Evolutionary conservation across 1,139 yeast genomes (phyloP).

Genomic region (Tardiomyces depauwii): DNA sequence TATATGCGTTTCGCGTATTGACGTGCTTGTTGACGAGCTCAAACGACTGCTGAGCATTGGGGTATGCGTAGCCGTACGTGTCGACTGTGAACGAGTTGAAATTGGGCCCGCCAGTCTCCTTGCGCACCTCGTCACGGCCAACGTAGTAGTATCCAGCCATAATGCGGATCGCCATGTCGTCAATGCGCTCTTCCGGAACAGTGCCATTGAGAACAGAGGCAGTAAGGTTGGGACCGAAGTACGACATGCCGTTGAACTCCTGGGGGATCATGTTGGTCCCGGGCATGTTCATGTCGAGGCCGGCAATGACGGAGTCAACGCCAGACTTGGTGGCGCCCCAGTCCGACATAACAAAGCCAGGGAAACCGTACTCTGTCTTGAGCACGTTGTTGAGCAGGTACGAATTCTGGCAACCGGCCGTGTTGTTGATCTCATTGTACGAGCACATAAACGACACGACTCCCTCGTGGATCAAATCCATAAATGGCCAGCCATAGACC

Average conservation of each 20-base stretch:
- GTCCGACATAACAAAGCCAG: conserved; percentile 56
- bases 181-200: conserved; percentile 41
- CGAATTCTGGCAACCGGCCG: conserved; percentile 52
- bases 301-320: conserved; percentile 33
- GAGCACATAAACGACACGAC: conserved; percentile 55
- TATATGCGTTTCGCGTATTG: conserved; percentile 35
- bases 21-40: conserved; percentile 45
- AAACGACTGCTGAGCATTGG: conserved; percentile 40
- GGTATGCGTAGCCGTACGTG: conserved; percentile 42
- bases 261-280: conserved; percentile 39
- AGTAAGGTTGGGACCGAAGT: conserved; percentile 49
- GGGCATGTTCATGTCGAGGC: conserved; percentile 61
- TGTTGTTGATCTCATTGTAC: conserved; percentile 46
- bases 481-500: conserved; percentile 56
- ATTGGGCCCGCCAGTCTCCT: conserved; percentile 36
- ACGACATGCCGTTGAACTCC: conserved; percentile 44
- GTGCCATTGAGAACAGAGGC: conserved; percentile 46
- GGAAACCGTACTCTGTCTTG: conserved; percentile 55
- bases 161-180: conserved; percentile 53
- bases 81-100: conserved; percentile 51
- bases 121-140: conserved; percentile 15
- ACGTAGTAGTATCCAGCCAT: conserved; percentile 43
- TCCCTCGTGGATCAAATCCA: conserved; percentile 50
- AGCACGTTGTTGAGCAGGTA: conserved; percentile 43
- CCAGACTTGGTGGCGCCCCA: conserved; percentile 54